Conservation (phyloP, 1,284 basidiomycete species). For the Vanrija sp. region DNA sequence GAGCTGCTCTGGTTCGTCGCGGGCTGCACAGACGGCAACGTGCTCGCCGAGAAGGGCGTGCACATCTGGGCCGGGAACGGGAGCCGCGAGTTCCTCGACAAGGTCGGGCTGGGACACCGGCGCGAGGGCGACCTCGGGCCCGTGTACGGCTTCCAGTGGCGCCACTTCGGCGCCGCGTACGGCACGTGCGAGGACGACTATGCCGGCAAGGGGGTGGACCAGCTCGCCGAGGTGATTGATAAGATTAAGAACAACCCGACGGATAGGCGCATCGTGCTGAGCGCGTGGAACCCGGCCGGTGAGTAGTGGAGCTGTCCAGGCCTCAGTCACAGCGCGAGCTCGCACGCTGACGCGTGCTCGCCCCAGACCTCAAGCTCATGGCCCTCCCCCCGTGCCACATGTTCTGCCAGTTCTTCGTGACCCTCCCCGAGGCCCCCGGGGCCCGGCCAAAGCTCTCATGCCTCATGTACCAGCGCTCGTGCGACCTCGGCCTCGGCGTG, state of each 20-base stretch:
- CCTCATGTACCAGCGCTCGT: constrained; percentile 97
- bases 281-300: constrained; percentile 98
- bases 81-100: constrained; percentile 78
- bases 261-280: constrained; percentile 90
- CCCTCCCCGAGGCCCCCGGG: constrained; percentile 57
- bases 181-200: constrained; percentile 78
- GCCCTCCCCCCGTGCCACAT: constrained; percentile 97
- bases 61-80: constrained; percentile 99
- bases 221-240: constrained; percentile 77
- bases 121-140: constrained; percentile 90
- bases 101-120: constrained; percentile 75
- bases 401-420: constrained; percentile 98
- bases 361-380: constrained; percentile 81
- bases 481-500: constrained; percentile 92
- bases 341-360: too few species aligned
- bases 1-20: constrained; percentile 94
- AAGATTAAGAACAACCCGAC: constrained; percentile 93
- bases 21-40: constrained; percentile 76
- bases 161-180: constrained; percentile 93
- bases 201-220: constrained; percentile 85
- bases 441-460: constrained; percentile 75
- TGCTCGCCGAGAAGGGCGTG: constrained; percentile 76
- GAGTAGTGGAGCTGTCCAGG: constrained; percentile 30
- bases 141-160: constrained; percentile 98
- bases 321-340: not conserved